Base-by-base conservation (phyloP, 257 asterid species). In the Cruciata laevipes region DNA sequence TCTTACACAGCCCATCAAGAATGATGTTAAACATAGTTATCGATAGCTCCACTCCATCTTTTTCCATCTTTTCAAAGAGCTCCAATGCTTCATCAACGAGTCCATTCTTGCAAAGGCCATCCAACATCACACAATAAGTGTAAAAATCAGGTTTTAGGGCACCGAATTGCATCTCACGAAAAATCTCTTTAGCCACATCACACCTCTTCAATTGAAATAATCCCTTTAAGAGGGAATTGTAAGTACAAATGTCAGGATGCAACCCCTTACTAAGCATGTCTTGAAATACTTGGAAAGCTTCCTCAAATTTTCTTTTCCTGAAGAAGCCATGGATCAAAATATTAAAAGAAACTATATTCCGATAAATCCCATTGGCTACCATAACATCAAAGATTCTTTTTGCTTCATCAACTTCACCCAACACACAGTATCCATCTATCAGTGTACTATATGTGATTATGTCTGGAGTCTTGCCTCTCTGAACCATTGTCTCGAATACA, bases 1-100 rank as follows among this genome's bases (percentile, higher is more conserved):
- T 38, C 60, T 64, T 68, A 27, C 30, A 49, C 80, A 80, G 56
- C 8, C 73, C 81, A 53, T 42, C 61, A 8, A 76, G 55, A 20
- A 27, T 2, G 30, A 27, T 27, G 2, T 1, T 27, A 27, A 1
- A 27, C 30, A 27, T 27, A 27, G 30, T 2, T 1, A 27, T 27
- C 1, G 1, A 2, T 27, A 27, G 30, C 1, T 27, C 30, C 30
- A 27, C 30, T 1, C 30, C 30, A 27, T 27, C 30, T 27, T 27
- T 27, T 27, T 27, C 30, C 30, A 27, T 27, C 2, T 27, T 27
- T 2, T 27, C 2, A 1, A 27, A 27, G 30, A 27, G 30, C 30
- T 27, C 2, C 30, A 27, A 27, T 27, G 30, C 30, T 27, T 27
- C 30, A 27, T 27, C 30, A 27, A 27, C 30, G 30, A 27, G 30